These are phyloP conservation scores for Scedosporium boydii DNA, from an alignment of 2,329 filamentous ascomycete genomes.

Conservation along the genomic window DNA sequence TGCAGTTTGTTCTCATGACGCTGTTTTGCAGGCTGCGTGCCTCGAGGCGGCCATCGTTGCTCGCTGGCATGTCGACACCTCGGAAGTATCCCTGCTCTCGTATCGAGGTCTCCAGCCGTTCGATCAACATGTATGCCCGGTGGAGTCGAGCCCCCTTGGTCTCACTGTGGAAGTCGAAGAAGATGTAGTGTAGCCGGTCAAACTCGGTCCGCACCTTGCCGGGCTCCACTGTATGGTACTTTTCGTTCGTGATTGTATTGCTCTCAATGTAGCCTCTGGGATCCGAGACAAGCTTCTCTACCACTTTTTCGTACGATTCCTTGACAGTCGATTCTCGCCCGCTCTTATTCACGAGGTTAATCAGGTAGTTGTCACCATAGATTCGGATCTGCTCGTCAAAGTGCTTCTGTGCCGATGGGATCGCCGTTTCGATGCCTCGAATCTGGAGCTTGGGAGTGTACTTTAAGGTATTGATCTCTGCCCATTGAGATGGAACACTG, in stretches of 20 bases:
- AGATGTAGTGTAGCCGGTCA: slow-evolving; percentile 88
- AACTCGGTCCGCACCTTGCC: slow-evolving; percentile 59
- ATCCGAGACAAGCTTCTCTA: slow-evolving; percentile 62
- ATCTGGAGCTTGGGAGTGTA: slow-evolving; percentile 90
- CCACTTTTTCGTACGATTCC: slow-evolving; percentile 85
- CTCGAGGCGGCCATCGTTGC: slow-evolving; percentile 62
- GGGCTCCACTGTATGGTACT: slow-evolving; percentile 53
- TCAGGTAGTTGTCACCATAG: slow-evolving; percentile 94
- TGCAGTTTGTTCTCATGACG: slow-evolving; percentile 95
- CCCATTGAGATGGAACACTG: slow-evolving; percentile 93
- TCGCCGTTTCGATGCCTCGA: slow-evolving; percentile 70
- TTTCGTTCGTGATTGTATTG: slow-evolving; percentile 62
- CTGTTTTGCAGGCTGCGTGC: slow-evolving; percentile 73
- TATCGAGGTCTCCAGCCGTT: slow-evolving; percentile 69
- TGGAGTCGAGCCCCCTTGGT: slow-evolving; percentile 94
- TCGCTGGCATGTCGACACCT: slow-evolving; percentile 73
- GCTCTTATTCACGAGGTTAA: slow-evolving; percentile 95
- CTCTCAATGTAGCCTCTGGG: slow-evolving; percentile 56
- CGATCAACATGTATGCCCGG: slow-evolving; percentile 76
- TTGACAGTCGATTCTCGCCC: slow-evolving; percentile 86
- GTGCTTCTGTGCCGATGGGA: slow-evolving; percentile 72
- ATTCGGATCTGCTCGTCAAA: slow-evolving; percentile 88
- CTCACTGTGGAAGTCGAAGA: slow-evolving; percentile 98
- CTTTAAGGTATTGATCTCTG: slow-evolving; percentile 84
- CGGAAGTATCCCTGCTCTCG: slow-evolving; percentile 84